Conservation (phyloP, 1,139 yeast genomes). For the Arxiozyma heterogenica region DNA sequence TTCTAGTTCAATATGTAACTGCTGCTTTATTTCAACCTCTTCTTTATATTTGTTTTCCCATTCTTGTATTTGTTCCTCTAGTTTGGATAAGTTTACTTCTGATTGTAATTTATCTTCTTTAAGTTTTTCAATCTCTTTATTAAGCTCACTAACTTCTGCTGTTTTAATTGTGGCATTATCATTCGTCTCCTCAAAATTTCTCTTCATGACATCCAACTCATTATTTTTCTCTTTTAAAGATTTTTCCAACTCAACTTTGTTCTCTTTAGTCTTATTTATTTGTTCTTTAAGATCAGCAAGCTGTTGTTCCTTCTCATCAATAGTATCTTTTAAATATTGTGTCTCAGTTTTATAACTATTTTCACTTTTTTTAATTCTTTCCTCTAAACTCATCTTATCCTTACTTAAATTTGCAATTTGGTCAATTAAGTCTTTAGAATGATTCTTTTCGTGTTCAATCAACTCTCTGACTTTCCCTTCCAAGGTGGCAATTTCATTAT, state of each 20-base stretch:
- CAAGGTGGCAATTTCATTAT: constrained; percentile 4
- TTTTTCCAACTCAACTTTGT: not conserved
- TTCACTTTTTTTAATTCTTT: constrained; percentile 19
- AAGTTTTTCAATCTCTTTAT: constrained; percentile 15
- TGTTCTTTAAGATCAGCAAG: constrained; percentile 5
- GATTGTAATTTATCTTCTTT: constrained; percentile 14
- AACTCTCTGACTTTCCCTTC: constrained; percentile 1
- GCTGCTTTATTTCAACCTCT: constrained; percentile 22
- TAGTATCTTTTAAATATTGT: not conserved
- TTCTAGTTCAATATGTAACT: constrained; percentile 22
- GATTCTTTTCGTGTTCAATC: constrained; percentile 4
- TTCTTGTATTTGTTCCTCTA: constrained; percentile 15
- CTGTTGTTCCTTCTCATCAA: constrained; percentile 5
- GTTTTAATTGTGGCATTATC: constrained; percentile 24
- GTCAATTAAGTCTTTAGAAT: constrained; percentile 5
- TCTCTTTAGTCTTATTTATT: constrained; percentile 9
- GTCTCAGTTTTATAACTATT: not conserved
- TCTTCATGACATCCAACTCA: constrained; percentile 12
- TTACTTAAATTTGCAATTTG: constrained; percentile 6
- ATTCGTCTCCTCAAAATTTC: constrained; percentile 17
- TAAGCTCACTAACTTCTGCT: constrained; percentile 24
- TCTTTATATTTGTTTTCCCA: constrained; percentile 17
- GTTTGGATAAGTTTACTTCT: constrained; percentile 14
- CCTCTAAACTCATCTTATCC: constrained; percentile 5
- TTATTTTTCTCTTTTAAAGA: constrained; percentile 8